Evolutionary conservation across 192 early-diverging fungal genomes (phyloP), one percentile per base, ranked within the genome.

Genomic region (Umbelopsis isabellina): DNA sequence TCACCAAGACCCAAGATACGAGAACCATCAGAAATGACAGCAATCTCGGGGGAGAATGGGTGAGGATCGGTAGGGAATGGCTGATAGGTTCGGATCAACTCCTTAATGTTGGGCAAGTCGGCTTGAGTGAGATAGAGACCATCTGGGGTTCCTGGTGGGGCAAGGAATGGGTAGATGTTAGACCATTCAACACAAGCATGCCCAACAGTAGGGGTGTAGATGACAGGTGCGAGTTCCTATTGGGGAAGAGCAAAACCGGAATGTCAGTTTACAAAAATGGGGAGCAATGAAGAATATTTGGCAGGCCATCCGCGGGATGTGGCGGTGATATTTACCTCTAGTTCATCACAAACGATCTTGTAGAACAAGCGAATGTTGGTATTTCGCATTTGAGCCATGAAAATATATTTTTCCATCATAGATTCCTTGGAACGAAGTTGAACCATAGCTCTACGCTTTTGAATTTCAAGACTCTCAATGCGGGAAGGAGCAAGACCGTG

Each of bases 11-110:
- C 97, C 46, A 98, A 84, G 72, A 98, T 96, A 68, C 95, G 89
- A 30, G 91, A 93, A 27, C 97, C 95, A 77, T 98, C 97, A 3
- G 95, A 95, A 68, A 98, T 93, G 45, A 98, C 97, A n/a, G 91
- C 86, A 66, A 95, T 96, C 67, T 95, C 87, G 20, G 91, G 91
- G 23, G 79, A 80, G n/a, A 81, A 70, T 20, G 73, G 70, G 11
- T 74, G 66, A 41, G 80, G 75, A 45, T 88, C 85, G 45, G 86
- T 84, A 46, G 84, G 81, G 68, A 86, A 85, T 16, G 86, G 86
- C 33, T 78, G 87, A 86, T 94, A 97, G 81, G 91, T 92, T 70
- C 79, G 81, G 50, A 97, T 90, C 67, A 95, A 85, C 72, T 92
- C 79, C 67, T 82, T 86, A 25, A 98, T 74, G 77, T 91, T 85